Conservation (phyloP, 768 basidiomycete genomes). For the Boletellus ananas region DNA sequence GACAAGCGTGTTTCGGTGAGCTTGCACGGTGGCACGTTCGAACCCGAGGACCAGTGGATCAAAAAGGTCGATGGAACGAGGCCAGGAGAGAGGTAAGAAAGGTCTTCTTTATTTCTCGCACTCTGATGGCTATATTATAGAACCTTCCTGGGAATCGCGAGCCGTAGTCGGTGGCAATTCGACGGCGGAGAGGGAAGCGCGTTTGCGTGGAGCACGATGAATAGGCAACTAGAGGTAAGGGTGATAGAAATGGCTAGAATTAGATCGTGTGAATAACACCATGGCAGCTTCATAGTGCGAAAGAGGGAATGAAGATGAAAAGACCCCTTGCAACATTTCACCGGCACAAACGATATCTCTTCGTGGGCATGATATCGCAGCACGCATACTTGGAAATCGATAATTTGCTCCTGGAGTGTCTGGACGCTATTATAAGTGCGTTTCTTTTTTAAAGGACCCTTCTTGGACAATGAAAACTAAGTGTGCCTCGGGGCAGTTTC, state of each 20-base stretch:
- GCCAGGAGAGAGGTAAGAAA: conserved; percentile 13
- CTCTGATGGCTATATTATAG: no score
- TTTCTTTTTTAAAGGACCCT: not conserved
- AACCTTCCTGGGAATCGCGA: not conserved
- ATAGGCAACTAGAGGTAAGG: conserved; percentile 13
- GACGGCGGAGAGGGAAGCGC: conserved; percentile 21
- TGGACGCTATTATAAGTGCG: conserved; percentile 37
- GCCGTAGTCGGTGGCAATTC: conserved; percentile 21
- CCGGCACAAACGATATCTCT: conserved; percentile 32
- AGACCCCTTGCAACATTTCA: conserved; percentile 34
- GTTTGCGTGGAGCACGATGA: conserved; percentile 18
- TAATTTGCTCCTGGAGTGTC: conserved; percentile 27
- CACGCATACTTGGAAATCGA: conserved; percentile 36
- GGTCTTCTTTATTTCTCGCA: not conserved
- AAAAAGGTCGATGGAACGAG: conserved; percentile 14
- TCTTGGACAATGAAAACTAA: not conserved
- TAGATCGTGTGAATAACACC: not conserved
- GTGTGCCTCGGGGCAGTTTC: conserved; percentile 24
- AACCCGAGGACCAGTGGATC: conserved; percentile 31
- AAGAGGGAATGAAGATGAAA: conserved; percentile 18
- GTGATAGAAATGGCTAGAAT: not conserved
- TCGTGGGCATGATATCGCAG: conserved; percentile 34
- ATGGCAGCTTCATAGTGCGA: conserved; percentile 25
- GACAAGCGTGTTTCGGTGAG: conserved; percentile 29
- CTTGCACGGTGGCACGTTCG: conserved; percentile 26